Evolutionary conservation across 805 yeast species (phyloP), one percentile per base, ranked within the genome.

Genomic region (Saitoella complicata): DNA sequence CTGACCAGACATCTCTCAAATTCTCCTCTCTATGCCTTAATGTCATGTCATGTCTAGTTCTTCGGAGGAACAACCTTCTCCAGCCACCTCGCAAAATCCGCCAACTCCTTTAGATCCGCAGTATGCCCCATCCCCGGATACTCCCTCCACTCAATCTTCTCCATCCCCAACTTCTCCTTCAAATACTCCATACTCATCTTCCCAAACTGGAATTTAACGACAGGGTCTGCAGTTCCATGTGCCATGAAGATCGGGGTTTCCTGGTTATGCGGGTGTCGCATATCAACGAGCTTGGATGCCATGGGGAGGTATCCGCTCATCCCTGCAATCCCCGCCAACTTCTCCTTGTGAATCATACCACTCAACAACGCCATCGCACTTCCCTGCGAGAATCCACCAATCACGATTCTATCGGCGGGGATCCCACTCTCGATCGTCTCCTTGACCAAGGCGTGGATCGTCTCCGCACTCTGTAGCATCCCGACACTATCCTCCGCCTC

Each of bases 311-410:
- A 83, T 0, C 95, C 95, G 1, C 94, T 80, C 42, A 87, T 63
- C 0, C 77, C 72, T 12, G 84, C 58, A 32, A 81, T 67, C 1
- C 94, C 96, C 6, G 82, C 96, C 11, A 86, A 64, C 54, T 79
- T 80, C 45, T 64, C 57, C 12, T 76, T 75, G 33, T 68, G 59
- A 7, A 70, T 59, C 0, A 77, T 66, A 21, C 73, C 65, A n/a
- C 78, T 40, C 38, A 31, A 31, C n/a, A 39, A 32, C 8, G 42
- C 31, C 31, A 31, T 12, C 34, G 32, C 32, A 10, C 42, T 38
- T 11, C 98, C 98, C 63, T 91, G 98, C 4, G 93, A 80, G 58
- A 91, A 91, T 0, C 98, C 98, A 34, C 97, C 97, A 46, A 91
- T 66, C n/a, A 91, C 66, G 40, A 91, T 80, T 44, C 80, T 73